phyloP scores from a whole-genome alignment of 331 rosid genomes.

The Erythrophleum ivorense region DNA sequence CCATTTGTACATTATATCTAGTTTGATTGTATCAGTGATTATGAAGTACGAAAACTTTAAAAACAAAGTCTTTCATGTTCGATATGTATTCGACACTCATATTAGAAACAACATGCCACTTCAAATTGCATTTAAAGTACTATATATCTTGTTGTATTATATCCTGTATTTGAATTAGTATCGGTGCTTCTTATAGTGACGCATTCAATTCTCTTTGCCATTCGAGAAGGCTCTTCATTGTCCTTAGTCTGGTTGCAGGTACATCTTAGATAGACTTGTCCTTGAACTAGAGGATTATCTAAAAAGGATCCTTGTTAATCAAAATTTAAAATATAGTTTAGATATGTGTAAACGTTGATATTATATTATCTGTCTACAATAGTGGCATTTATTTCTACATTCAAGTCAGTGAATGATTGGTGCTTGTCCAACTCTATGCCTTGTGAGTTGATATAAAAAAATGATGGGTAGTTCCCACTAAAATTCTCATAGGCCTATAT shows the following conservation, averaged over 20 bases:
- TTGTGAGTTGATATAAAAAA: neutral
- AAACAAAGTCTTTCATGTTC: too few species aligned
- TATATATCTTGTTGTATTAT: too few species aligned
- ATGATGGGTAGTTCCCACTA: neutral
- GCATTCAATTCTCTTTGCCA: neutral
- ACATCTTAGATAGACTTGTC: too few species aligned
- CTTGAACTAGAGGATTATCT: too few species aligned
- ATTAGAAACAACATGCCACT: too few species aligned
- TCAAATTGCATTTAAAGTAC: too few species aligned
- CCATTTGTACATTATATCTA: neutral
- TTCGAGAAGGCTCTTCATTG: neutral
- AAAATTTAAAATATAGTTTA: too few species aligned
- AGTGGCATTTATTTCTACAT: neutral
- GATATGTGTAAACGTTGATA: too few species aligned
- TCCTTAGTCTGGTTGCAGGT: neutral
- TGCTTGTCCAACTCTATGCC: neutral
- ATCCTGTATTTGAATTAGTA: too few species aligned
- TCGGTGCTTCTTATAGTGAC: neutral
- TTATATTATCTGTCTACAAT: neutral
- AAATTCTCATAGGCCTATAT: neutral
- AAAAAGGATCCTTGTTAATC: too few species aligned
- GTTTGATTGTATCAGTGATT: neutral
- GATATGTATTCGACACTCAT: too few species aligned
- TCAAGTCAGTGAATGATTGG: neutral
- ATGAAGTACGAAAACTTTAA: too few species aligned